Base-by-base conservation (phyloP, 2,329 filamentous ascomycete species). In the Penicillium sp. region DNA sequence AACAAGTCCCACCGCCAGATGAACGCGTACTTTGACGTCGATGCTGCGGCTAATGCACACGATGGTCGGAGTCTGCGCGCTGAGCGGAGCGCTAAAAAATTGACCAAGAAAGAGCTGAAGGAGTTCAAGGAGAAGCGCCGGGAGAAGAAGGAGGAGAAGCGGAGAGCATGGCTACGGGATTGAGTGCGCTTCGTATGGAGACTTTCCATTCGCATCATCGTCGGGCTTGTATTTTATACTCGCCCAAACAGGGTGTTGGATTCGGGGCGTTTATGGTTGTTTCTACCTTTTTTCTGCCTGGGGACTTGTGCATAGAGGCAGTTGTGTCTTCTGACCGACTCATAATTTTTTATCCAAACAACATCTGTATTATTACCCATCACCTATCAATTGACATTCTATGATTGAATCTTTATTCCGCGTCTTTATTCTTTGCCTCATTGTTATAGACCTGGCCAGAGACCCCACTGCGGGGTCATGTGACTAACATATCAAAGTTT, bases 1-100 rank as follows among this genome's bases (percentile, higher is more conserved):
- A 90, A 91, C 70, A 97, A 96, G 81, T 89, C 89, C 58, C 83
- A 82, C 51, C 83, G 95, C 45, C 95, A 98, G 78, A 90, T 98
- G 89, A 90, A 90, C 70, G 90, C 92, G 42, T 98, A 89, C 77
- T 99, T 98, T 74, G 93, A 99, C 71, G 93, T 97, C 44, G 93
- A 98, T 74, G 90, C 92, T 4, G 93, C 92, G 3, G 93, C 93
- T 4, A 97, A 96, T 71, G 85, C 86, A 56, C 93, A 99, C 70
- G 89, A 96, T 66, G 95, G 95, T 2, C 85, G 89, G 57, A 97
- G 93, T 70, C 79, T 99, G 57, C 96, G 93, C 77, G 95, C 92
- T 2, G 95, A 99, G 80, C 84, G 95, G 54, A 87, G 90, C 56
- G 87, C 87, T 54, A 93, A 95, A 83, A 92, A 91, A 76, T 82